phyloP scores from a whole-genome alignment of 345 rosid species.

The Salix udensis region DNA sequence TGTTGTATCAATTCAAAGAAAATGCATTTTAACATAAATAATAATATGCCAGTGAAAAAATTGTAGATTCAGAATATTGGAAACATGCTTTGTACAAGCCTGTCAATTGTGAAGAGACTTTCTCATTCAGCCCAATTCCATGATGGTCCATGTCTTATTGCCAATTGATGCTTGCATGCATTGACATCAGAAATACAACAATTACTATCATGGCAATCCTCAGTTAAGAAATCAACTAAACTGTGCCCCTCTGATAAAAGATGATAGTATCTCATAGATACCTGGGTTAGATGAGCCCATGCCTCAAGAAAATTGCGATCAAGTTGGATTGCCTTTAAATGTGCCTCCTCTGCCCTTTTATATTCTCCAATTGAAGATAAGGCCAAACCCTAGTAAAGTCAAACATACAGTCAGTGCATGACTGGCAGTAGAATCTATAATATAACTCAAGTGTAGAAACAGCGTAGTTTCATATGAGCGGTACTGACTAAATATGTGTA shows the following conservation, averaged over 20 bases:
- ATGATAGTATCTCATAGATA: conserved; percentile 24
- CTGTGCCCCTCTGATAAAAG: background rate
- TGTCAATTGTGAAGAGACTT: too few relatives aligned
- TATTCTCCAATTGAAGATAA: conserved; percentile 75
- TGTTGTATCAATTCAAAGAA: too few relatives aligned
- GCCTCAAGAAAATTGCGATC: conserved; percentile 80
- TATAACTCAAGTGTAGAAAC: background rate
- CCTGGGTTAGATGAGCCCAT: conserved; percentile 91
- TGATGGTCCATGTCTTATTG: background rate
- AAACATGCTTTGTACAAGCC: too few relatives aligned
- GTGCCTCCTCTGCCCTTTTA: conserved; percentile 78
- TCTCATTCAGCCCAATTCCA: background rate
- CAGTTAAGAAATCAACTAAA: background rate
- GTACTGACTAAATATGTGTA: conserved; percentile 74
- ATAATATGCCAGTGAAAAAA: too few relatives aligned
- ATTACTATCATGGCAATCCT: background rate
- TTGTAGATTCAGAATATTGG: too few relatives aligned
- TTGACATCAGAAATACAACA: background rate
- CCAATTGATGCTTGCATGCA: background rate
- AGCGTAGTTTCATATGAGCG: conserved; percentile 16
- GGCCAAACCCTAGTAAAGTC: conserved; percentile 63
- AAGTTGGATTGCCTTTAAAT: conserved; percentile 72
- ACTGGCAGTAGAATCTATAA: conserved; percentile 12
- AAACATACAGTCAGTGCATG: conserved; percentile 13
- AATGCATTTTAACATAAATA: too few relatives aligned